These are phyloP conservation scores for Pseudozyma hubeiensis DNA, from an alignment of 1,284 basidiomycete species.

Conservation along the genomic window DNA sequence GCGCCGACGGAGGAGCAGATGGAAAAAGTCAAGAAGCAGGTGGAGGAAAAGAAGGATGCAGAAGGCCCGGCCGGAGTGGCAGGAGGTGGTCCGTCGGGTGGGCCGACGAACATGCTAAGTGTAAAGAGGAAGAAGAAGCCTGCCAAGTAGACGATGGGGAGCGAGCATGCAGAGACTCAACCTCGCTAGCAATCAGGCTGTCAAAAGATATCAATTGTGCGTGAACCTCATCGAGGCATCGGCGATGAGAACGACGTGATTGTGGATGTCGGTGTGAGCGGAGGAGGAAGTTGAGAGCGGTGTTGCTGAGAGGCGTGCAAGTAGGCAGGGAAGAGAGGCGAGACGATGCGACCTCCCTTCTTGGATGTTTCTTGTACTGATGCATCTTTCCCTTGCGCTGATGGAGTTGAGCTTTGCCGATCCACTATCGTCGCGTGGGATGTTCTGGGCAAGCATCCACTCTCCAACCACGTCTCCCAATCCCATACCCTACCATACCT, in stretches of 20 bases:
- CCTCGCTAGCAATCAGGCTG: too few species aligned
- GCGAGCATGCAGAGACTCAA: not conserved
- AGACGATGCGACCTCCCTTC: constrained; percentile 31
- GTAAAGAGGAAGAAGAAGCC: constrained; percentile 53
- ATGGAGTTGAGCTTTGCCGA: not conserved
- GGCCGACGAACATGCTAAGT: constrained; percentile 31
- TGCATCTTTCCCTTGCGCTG: not conserved
- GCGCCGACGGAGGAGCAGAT: constrained; percentile 31
- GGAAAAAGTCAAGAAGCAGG: constrained; percentile 21
- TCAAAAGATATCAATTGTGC: not conserved
- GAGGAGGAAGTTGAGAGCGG: constrained; percentile 5
- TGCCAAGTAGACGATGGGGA: not conserved
- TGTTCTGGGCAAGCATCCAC: not conserved
- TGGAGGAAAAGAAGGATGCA: not conserved
- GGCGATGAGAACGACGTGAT: not conserved
- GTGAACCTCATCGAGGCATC: not conserved
- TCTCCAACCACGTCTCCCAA: not conserved
- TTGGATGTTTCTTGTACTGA: too few species aligned
- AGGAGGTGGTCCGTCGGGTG: not conserved
- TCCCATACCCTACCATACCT: constrained; percentile 13
- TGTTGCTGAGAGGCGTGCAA: constrained; percentile 28
- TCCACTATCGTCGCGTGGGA: too few species aligned
- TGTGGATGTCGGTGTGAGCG: not conserved
- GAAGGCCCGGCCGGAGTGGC: not conserved
- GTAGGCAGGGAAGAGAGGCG: constrained; percentile 44